Base-by-base conservation (phyloP, 306 rosid genomes). In the Carpinus viminea region DNA sequence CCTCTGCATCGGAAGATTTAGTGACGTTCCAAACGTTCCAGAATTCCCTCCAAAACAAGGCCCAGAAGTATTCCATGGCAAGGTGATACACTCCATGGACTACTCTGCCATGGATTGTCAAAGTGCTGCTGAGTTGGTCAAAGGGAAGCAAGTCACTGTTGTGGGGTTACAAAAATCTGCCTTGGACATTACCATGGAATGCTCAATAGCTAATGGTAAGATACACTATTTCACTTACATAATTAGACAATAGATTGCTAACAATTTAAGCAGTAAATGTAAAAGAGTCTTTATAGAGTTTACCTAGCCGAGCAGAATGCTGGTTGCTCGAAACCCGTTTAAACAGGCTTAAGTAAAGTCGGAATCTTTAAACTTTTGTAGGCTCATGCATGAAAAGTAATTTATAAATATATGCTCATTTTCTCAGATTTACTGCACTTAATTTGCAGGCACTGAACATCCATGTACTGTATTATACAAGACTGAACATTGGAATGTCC, bases 1-100 rank as follows among this genome's bases (percentile, higher is more conserved):
- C 59, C 90, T 92, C 12, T 92, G 94, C 89, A 72, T 88, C 2
- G 97, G 94, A 9, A 76, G 94, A 68, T 92, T 92, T 82, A 88
- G 93, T 70, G 94, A 85, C 18, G 78, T 90, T 53, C 97, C 97
- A 17, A 81, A 90, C 76, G 84, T 92, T 46, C 97, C 95, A 7
- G 79, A 87, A 60, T 92, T 92, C 54, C 95, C 92, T 53, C 77
- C 75, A 34, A 83, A 87, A 51, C 69, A 41, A 10, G 97, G 95
- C 0, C 94, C 90, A 21, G 81, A 92, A 72, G 80, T 52, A 2
- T 90, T 92, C 26, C 51, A 61, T 17, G 90, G 94, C 28, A 50
- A 78, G 60, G 94, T 90, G 43, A 83, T 87, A 15, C 97, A 90
- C 81, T 88, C 85, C 11, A 77, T 73, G 82, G 86, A 86, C 0